phyloP scores from a whole-genome alignment of 306 rosid species.

The Abrus precatorius region DNA sequence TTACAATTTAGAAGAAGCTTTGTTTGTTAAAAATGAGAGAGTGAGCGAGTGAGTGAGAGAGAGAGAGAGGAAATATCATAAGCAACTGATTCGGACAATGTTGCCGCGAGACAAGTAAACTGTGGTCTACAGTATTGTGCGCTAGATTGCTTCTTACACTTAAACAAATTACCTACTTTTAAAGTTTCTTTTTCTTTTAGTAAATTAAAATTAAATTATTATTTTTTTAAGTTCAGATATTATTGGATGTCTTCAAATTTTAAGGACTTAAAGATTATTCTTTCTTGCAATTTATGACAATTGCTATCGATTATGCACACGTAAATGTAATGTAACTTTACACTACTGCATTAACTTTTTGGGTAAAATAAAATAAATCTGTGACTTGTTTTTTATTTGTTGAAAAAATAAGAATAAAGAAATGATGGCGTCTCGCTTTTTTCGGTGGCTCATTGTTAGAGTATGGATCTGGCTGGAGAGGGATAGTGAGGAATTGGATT shows the following conservation, averaged over 20 bases:
- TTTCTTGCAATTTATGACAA: too few species aligned
- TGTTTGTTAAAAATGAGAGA: conserved; percentile 4
- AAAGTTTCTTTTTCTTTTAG: neutral
- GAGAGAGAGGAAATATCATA: neutral
- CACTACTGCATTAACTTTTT: too few species aligned
- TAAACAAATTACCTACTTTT: conserved; percentile 32
- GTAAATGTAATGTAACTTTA: too few species aligned
- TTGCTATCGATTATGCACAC: too few species aligned
- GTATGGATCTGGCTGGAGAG: conserved; percentile 12
- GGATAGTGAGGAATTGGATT: conserved; percentile 9
- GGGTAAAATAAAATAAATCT: too few species aligned
- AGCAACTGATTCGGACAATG: conserved; percentile 44
- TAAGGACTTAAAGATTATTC: too few species aligned
- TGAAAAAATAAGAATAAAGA: neutral
- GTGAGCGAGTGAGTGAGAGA: neutral
- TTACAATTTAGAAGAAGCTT: conserved; percentile 4
- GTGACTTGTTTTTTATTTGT: neutral
- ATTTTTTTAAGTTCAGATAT: too few species aligned
- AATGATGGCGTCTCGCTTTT: neutral
- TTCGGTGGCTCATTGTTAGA: conserved; percentile 3
- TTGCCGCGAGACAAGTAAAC: conserved; percentile 58
- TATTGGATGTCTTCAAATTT: too few species aligned
- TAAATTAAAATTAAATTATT: neutral
- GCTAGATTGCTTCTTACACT: conserved; percentile 18
- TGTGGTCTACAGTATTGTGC: conserved; percentile 28